Percentiles rank a stretch among this genome's conserved stretches.
phyloP scores from a whole-genome alignment of 2,329 filamentous ascomycete genomes.

The Ambrosiella beaveri region DNA sequence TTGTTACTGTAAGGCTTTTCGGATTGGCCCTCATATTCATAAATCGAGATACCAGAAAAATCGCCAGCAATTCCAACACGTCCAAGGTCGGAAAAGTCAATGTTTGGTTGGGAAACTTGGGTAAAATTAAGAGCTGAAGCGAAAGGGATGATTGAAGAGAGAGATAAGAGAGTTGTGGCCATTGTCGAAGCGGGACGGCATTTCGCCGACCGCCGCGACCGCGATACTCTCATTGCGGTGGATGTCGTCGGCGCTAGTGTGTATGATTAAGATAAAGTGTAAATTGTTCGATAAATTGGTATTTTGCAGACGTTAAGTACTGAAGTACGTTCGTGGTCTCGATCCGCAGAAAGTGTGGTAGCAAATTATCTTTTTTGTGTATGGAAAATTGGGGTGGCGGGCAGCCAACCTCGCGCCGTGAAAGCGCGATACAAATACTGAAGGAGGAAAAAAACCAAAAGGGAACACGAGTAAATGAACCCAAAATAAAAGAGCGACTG shows the following conservation, averaged over 20 bases:
- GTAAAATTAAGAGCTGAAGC: slow-evolving; percentile 38
- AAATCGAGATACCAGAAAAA: slow-evolving; percentile 82
- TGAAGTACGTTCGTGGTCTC: background rate
- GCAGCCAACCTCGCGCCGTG: slow-evolving; percentile 9
- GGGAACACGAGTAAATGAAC: slow-evolving; percentile 11
- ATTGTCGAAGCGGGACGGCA: slow-evolving; percentile 4
- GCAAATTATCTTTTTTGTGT: background rate
- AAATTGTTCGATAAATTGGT: background rate
- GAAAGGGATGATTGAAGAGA: slow-evolving; percentile 12
- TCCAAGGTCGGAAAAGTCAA: slow-evolving; percentile 65
- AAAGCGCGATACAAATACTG: slow-evolving; percentile 1
- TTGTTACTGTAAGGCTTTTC: slow-evolving; percentile 51
- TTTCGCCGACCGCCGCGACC: slow-evolving; percentile 8
- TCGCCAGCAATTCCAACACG: slow-evolving; percentile 74
- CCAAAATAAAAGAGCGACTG: slow-evolving; percentile 9
- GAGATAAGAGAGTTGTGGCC: slow-evolving; percentile 7
- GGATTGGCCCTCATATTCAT: slow-evolving; percentile 66
- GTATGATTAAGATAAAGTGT: background rate
- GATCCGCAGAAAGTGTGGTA: background rate
- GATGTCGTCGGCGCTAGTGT: slow-evolving; percentile 1
- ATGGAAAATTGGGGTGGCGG: slow-evolving; percentile 10
- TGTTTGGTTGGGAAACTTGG: slow-evolving; percentile 47
- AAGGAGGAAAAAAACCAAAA: slow-evolving; percentile 4
- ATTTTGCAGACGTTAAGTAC: background rate
- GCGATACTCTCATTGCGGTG: slow-evolving; percentile 11